Evolutionary conservation across 2,329 filamentous ascomycete genomes (phyloP), one percentile per base, ranked within the genome.

Genomic region (Blastomyces percursus): DNA sequence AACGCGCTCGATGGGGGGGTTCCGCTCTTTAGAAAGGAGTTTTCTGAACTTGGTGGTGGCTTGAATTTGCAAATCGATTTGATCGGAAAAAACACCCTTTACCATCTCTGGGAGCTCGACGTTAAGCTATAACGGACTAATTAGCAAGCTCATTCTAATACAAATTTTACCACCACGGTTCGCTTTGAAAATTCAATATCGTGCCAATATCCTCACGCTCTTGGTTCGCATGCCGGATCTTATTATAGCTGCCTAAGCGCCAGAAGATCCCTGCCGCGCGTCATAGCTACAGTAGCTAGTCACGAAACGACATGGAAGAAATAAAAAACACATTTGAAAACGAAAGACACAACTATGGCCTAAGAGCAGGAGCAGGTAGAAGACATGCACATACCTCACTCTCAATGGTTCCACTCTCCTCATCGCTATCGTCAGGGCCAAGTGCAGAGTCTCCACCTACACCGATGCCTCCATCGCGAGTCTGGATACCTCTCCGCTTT

Each of bases 41-140:
- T 99, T 99, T 76, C 94, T 84, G 83, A 99, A 99, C 78, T 96
- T 96, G 70, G 94, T 99, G 35, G 94, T 99, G 63, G 93, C 91
- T 79, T 93, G 87, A 71, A 99, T 99, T 79, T 99, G 94, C 70
- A 89, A 85, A 75, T 99, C 94, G 78, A 99, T 96, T 79, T 97
- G 91, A 68, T 99, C 93, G 67, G 94, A 99, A 81, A 99, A 97
- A 73, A 99, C 94, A 66, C 94, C 94, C 73, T 89, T 84, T 66
- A 97, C 94, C 94, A 99, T 99, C 80, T 94, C 87, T 71, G 94
- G 94, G 70, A 99, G 91, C 75, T 99, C 94, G 79, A 96, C 92
- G 75, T 94, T 96, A 76, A 99, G 83, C 94, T 99, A 59, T 8
- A 57, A 19, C 40, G 14, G n/a, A 4, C 9, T 60, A 50, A 62